Base-by-base conservation (phyloP, 345 rosid species). In the Garcia nutans region DNA sequence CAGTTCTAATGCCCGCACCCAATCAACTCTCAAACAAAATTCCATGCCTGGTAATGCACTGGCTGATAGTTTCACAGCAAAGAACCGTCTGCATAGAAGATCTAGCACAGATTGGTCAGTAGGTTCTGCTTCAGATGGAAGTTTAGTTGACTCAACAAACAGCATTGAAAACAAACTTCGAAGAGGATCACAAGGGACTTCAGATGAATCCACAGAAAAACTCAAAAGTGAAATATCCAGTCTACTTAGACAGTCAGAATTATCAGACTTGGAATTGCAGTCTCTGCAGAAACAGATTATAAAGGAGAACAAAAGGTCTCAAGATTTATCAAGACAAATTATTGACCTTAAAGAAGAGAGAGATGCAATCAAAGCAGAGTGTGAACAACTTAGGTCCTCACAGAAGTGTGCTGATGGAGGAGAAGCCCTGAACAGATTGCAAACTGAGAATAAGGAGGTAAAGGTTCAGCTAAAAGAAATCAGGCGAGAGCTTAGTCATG, bases 101-200 rank as follows among this genome's bases (percentile, higher is more conserved):
- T 88, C 97, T 74, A 90, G 85, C 82, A 93, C 97, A n/a, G 97
- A 93, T 52, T 95, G 97, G 99, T 95, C 97, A 55, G 76, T 87
- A 55, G 89, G 90, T 75, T 96, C 98, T 69, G 88, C 83, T 79
- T 95, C 99, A 89, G 78, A 81, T 57, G 76, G 75, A 49, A 81
- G 84, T 73, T 74, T 81, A 50, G 52, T 65, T 26, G 84, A 73
- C 67, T 81, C 75, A 28, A 65, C 76, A 61, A 74, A 77, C 72
- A 81, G 84, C 72, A 80, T 66, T 4, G 78, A 69, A 22, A 75
- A 77, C 22, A 68, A 49, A 23, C 28, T 77, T 55, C 78, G 60
- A 45, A 73, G 75, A 47, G 68, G 68, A 13, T 19, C 63, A 7
- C 68, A 71, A 69, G 78, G 60, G 24, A 55, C 58, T 28, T 68